These are phyloP conservation scores for Fomitopsis pinicola DNA, from an alignment of 1,284 basidiomycete genomes.

Conservation along the genomic window DNA sequence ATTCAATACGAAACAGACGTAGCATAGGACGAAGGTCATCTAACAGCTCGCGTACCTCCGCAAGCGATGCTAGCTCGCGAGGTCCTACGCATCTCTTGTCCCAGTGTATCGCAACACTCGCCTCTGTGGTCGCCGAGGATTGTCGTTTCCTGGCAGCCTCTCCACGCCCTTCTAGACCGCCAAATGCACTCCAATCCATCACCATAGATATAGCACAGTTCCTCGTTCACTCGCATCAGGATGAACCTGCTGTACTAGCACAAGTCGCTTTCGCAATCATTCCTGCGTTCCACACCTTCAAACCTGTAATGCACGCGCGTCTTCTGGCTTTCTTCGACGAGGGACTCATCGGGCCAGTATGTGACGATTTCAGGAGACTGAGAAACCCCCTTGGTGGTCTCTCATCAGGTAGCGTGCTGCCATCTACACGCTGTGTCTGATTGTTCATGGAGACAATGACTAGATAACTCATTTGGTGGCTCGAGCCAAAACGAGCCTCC, in stretches of 20 bases:
- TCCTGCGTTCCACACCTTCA: constrained; percentile 66
- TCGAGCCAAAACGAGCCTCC: background rate
- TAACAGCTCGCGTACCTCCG: constrained; percentile 46
- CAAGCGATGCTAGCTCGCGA: constrained; percentile 35
- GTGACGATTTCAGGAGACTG: constrained; percentile 40
- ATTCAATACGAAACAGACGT: constrained; percentile 6
- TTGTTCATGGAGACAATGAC: background rate
- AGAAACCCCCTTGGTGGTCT: constrained; percentile 19
- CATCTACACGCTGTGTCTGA: background rate
- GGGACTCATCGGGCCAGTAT: constrained; percentile 44
- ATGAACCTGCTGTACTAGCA: constrained; percentile 47
- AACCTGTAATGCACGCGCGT: constrained; percentile 49
- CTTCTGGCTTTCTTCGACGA: constrained; percentile 63
- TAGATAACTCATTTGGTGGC: constrained; percentile 17
- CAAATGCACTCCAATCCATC: constrained; percentile 60
- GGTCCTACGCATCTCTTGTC: constrained; percentile 45
- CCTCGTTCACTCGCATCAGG: constrained; percentile 48
- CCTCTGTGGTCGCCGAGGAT: constrained; percentile 62
- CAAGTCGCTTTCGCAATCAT: constrained; percentile 60
- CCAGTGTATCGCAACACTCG: constrained; percentile 56
- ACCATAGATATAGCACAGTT: constrained; percentile 61
- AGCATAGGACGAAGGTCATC: constrained; percentile 28
- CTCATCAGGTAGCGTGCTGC: background rate
- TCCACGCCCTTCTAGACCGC: constrained; percentile 56
- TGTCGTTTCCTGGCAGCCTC: constrained; percentile 57